Percentiles rank a stretch among this genome's conserved stretches.
Evolutionary conservation across 140 eudicot species (phyloP).

Genomic region (Bidens hawaiensis): DNA sequence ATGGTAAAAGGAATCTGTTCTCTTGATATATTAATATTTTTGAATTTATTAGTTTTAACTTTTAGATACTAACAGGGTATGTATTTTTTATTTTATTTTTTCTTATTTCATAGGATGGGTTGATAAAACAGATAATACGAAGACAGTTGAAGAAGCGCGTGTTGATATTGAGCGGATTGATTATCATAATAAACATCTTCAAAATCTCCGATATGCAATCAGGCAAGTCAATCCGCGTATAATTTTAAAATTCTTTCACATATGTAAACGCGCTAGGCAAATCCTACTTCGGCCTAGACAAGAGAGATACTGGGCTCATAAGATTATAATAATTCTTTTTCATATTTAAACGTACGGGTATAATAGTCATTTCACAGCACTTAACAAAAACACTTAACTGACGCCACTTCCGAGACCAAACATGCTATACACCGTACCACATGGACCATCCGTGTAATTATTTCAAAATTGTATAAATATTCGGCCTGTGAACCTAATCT

Average conservation of each 20-base stretch:
- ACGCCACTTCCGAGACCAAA: no score
- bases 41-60: neutral
- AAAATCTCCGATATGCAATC: constrained; percentile 26
- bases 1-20: constrained; percentile 24
- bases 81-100: neutral
- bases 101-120: constrained; percentile 25
- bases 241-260: neutral
- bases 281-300: neutral
- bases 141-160: constrained; percentile 31
- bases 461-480: no score
- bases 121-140: constrained; percentile 20
- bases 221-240: constrained; percentile 15
- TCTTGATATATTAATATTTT: neutral
- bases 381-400: no score
- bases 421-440: no score
- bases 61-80: neutral
- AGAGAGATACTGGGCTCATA: no score
- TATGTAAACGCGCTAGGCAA: neutral
- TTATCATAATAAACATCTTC: constrained; percentile 35
- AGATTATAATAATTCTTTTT: no score
- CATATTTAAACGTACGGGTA: no score
- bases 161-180: constrained; percentile 32
- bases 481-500: no score
- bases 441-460: no score
- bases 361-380: no score